Evolutionary conservation across 2,329 filamentous ascomycete species (phyloP).

Genomic region (Herpotrichia juniperi): DNA sequence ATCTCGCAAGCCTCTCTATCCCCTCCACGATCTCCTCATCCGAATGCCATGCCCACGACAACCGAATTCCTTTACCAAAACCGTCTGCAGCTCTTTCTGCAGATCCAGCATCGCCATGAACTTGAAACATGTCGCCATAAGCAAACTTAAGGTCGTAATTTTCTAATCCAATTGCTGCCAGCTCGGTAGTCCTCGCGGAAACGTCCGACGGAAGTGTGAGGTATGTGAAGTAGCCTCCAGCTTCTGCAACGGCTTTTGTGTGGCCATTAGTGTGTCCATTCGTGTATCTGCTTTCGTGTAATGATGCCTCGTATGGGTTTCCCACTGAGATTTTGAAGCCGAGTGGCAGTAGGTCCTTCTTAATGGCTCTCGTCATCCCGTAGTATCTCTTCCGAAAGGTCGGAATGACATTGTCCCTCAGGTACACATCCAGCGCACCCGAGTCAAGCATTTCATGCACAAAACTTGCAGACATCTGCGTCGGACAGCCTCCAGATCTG

Average conservation of each 20-base stretch:
- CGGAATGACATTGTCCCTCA: conserved; percentile 56
- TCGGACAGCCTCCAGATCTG: conserved; percentile 61
- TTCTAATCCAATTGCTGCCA: conserved; percentile 60
- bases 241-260: conserved; percentile 51
- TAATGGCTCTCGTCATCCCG: conserved; percentile 62
- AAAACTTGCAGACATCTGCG: conserved; percentile 59
- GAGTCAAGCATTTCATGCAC: conserved; percentile 58
- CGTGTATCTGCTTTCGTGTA: background rate
- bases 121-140: conserved; percentile 69
- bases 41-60: conserved; percentile 23
- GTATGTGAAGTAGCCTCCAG: conserved; percentile 85
- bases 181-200: conserved; percentile 50
- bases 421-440: conserved; percentile 55
- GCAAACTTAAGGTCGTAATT: conserved; percentile 70
- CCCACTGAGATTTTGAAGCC: conserved; percentile 55
- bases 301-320: conserved; percentile 9
- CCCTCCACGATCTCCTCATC: conserved; percentile 18
- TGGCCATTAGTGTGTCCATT: conserved; percentile 8
- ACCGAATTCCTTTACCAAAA: conserved; percentile 17
- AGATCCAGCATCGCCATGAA: conserved; percentile 31
- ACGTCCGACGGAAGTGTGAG: conserved; percentile 62
- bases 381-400: conserved; percentile 57
- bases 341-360: conserved; percentile 62
- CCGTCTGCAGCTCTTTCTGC: conserved; percentile 10
- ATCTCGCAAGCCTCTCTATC: conserved; percentile 11